phyloP scores from a whole-genome alignment of 2,329 filamentous ascomycete genomes.

The Aspergillus quadricinctus region DNA sequence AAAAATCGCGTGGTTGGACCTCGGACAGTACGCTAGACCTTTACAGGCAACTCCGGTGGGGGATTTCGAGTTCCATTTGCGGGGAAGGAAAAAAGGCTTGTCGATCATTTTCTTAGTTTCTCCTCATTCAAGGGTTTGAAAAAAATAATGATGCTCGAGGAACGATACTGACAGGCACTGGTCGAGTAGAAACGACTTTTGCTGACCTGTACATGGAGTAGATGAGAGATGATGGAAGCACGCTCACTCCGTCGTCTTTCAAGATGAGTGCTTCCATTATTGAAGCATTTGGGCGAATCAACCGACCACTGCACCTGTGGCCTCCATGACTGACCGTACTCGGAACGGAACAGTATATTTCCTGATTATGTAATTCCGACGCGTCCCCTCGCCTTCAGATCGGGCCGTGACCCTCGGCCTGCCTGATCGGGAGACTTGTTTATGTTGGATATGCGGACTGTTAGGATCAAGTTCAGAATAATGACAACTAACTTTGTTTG shows the following conservation, averaged over 20 bases:
- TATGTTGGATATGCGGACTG: slow-evolving; percentile 11
- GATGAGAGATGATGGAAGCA: background rate
- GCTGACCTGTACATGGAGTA: background rate
- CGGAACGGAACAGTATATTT: slow-evolving; percentile 6
- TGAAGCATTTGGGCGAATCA: background rate
- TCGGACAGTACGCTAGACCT: slow-evolving; percentile 5
- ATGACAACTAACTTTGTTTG: background rate
- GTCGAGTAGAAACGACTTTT: background rate
- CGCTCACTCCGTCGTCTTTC: too few species aligned
- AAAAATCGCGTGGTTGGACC: background rate
- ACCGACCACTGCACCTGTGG: slow-evolving; percentile 1
- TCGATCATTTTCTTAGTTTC: slow-evolving; percentile 5
- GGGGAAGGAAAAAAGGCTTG: slow-evolving; percentile 8
- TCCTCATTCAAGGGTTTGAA: background rate
- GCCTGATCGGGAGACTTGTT: slow-evolving; percentile 37
- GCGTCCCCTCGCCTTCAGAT: slow-evolving; percentile 4
- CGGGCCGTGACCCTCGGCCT: slow-evolving; percentile 13
- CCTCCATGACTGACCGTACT: background rate
- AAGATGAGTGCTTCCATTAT: background rate
- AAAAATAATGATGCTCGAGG: background rate
- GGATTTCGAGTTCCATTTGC: slow-evolving; percentile 10
- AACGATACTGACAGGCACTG: background rate
- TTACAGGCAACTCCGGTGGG: slow-evolving; percentile 27
- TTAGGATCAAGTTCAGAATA: background rate
- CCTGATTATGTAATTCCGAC: slow-evolving; percentile 12